These are phyloP conservation scores for Lithohypha guttulata DNA, from an alignment of 2,329 filamentous ascomycete species.

Conservation along the genomic window DNA sequence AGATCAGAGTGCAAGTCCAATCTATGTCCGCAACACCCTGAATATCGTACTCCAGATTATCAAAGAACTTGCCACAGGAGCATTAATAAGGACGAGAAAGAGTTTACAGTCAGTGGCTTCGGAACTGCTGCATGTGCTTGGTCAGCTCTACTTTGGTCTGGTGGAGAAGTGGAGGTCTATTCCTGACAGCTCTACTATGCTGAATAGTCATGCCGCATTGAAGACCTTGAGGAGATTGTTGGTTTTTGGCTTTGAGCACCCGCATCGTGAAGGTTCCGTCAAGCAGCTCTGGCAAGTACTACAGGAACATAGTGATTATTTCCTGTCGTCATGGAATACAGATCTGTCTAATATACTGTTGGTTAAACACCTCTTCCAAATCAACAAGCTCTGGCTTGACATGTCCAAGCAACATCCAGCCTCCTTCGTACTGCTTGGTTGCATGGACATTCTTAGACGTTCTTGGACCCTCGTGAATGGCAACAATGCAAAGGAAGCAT, in stretches of 20 bases:
- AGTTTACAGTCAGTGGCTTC: constrained; percentile 68
- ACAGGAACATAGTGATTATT: constrained; percentile 64
- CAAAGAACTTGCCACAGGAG: constrained; percentile 78
- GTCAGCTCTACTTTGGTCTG: constrained; percentile 65
- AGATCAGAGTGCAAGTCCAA: constrained; percentile 9
- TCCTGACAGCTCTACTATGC: constrained; percentile 45
- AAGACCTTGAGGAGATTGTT: constrained; percentile 72
- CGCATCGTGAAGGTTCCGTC: constrained; percentile 66
- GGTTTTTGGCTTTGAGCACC: constrained; percentile 71
- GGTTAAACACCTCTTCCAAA: constrained; percentile 80
- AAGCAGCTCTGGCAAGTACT: constrained; percentile 71
- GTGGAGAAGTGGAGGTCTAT: constrained; percentile 55
- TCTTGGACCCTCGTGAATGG: constrained; percentile 77
- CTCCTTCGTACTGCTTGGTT: constrained; percentile 71
- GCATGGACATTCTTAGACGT: constrained; percentile 61
- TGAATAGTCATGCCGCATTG: constrained; percentile 55
- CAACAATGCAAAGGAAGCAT: constrained; percentile 15
- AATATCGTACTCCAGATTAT: constrained; percentile 61
- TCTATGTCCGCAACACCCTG: constrained; percentile 18
- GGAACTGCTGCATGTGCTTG: constrained; percentile 71
- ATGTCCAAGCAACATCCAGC: constrained; percentile 72
- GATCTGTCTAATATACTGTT: constrained; percentile 52
- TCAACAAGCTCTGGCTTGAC: constrained; percentile 81
- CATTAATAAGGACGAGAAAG: constrained; percentile 62
- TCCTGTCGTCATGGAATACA: constrained; percentile 54